Percentiles rank a stretch among this genome's conserved stretches.
phyloP scores from a whole-genome alignment of 345 rosid species.

The Moricandia moricandioides region DNA sequence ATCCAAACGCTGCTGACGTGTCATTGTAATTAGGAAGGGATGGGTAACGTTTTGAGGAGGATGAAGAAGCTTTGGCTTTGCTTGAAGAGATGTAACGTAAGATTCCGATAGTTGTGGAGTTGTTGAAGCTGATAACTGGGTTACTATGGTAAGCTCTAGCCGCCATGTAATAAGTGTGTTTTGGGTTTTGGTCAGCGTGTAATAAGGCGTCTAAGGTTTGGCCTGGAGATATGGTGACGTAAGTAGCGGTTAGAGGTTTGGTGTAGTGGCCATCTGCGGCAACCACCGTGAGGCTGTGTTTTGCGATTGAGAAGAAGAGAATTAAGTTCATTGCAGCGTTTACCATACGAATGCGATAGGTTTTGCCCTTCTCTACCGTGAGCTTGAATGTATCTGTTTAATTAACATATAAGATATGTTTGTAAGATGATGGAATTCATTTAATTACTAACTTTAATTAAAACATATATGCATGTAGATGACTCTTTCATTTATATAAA shows the following conservation, averaged over 20 bases:
- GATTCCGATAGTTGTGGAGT: conserved; percentile 42
- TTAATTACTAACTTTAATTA: no score
- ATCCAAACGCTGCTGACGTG: conserved; percentile 29
- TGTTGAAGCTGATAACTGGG: conserved; percentile 18
- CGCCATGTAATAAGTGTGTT: conserved; percentile 49
- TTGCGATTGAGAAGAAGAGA: conserved; percentile 41
- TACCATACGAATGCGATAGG: conserved; percentile 46
- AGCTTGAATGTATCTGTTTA: conserved; percentile 39
- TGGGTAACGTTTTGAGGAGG: conserved; percentile 33
- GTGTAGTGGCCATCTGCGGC: conserved; percentile 50
- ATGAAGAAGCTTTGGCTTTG: not conserved
- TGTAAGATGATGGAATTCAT: not conserved
- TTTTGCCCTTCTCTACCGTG: conserved; percentile 38
- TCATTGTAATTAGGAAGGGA: conserved; percentile 43
- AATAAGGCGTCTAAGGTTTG: conserved; percentile 54
- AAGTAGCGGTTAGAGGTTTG: conserved; percentile 38
- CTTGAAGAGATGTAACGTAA: conserved; percentile 33
- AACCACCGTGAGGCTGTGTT: conserved; percentile 44
- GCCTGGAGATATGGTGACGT: conserved; percentile 52
- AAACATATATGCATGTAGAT: not conserved
- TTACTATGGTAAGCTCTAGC: conserved; percentile 40
- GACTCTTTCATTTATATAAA: not conserved
- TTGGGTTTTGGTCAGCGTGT: conserved; percentile 40
- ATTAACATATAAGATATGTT: not conserved
- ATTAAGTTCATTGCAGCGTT: conserved; percentile 44